Conservation (phyloP, 169 alveolate species). For the Cystoisospora suis region DNA sequence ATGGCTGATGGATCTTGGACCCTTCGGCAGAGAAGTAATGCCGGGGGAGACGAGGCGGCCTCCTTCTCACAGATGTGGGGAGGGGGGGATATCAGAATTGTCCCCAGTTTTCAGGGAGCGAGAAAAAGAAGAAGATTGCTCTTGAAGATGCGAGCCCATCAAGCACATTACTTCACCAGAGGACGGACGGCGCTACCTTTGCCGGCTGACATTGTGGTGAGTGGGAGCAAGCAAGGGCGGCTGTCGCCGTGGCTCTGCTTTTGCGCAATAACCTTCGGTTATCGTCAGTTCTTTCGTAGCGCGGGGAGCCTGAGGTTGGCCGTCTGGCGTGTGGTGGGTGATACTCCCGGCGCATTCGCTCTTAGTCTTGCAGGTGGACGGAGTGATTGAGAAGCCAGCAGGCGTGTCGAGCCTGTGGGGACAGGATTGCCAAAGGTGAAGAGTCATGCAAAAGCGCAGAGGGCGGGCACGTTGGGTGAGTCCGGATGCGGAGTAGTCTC, state of each 20-base stretch:
- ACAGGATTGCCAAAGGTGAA: too few species aligned
- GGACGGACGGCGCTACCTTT: constrained; percentile 22
- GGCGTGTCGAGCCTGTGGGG: too few species aligned
- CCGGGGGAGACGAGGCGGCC: background rate
- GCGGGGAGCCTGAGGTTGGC: background rate
- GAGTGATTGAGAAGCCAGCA: background rate
- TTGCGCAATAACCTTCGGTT: too few species aligned
- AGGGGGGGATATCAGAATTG: background rate
- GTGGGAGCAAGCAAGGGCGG: too few species aligned
- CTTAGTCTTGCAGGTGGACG: background rate
- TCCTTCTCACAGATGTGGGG: too few species aligned
- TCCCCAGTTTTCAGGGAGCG: background rate
- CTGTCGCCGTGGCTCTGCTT: too few species aligned
- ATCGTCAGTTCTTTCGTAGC: too few species aligned
- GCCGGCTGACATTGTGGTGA: constrained; percentile 3
- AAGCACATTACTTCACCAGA: constrained; percentile 21
- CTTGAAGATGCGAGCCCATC: background rate
- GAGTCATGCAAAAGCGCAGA: too few species aligned
- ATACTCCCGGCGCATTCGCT: background rate
- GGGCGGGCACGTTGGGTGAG: too few species aligned
- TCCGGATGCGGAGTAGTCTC: too few species aligned
- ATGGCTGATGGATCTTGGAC: background rate
- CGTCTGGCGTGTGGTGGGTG: background rate
- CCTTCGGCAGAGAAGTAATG: background rate
- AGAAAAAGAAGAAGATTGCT: background rate